Conservation (phyloP, 2,329 filamentous ascomycete species). For the Xylaria multiplex region DNA sequence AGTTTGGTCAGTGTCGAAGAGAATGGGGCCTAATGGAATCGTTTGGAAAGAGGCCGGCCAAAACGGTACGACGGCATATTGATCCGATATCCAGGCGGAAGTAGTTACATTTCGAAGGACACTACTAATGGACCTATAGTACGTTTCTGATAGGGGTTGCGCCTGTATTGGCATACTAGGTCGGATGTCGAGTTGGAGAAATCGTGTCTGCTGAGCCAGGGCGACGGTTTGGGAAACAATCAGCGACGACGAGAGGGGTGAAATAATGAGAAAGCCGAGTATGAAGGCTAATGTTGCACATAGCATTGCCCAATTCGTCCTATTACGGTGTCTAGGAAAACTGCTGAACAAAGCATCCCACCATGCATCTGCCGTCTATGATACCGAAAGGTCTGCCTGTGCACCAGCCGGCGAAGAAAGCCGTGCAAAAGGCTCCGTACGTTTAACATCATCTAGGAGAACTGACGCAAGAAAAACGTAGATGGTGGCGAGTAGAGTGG, state of each 20-base stretch:
- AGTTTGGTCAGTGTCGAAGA: constrained; percentile 12
- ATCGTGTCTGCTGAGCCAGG: constrained; percentile 20
- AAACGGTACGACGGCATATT: constrained; percentile 34
- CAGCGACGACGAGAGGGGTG: constrained; percentile 33
- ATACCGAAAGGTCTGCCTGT: constrained; percentile 22
- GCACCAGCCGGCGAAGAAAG: constrained; percentile 33
- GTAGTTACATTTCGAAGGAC: constrained; percentile 35
- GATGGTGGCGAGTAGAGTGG: constrained; percentile 32
- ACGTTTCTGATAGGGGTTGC: constrained; percentile 28
- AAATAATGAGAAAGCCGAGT: constrained; percentile 33
- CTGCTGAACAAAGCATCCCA: constrained; percentile 32
- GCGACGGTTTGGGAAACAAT: constrained; percentile 32
- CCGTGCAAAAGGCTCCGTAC: constrained; percentile 34
- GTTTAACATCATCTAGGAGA: constrained; percentile 36
- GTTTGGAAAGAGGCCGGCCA: constrained; percentile 21
- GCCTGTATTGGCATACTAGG: constrained; percentile 31
- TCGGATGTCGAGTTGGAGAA: constrained; percentile 25
- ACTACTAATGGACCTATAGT: constrained; percentile 34
- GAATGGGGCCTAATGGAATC: constrained; percentile 10
- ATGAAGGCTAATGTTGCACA: constrained; percentile 31
- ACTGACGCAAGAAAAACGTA: constrained; percentile 35
- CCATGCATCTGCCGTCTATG: constrained; percentile 37
- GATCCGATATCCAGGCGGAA: constrained; percentile 36
- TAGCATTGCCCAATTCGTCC: constrained; percentile 32
- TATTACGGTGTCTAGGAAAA: constrained; percentile 26